phyloP scores from a whole-genome alignment of 2,329 filamentous ascomycete species.

The Ascochyta lentis region DNA sequence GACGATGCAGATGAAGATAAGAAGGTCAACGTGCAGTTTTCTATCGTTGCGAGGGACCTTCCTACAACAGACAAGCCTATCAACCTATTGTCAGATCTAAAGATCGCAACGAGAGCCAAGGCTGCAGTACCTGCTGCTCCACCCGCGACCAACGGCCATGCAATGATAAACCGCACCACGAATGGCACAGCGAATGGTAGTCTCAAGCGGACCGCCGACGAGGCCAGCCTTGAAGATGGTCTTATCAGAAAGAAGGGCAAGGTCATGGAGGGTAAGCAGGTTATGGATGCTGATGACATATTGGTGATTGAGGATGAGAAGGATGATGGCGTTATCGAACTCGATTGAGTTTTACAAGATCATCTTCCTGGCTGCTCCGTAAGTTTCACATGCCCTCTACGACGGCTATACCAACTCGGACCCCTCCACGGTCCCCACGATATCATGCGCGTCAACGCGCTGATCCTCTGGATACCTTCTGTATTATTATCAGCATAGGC shows the following conservation, averaged over 20 bases:
- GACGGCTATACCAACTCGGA: background rate
- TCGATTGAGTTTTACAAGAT: conserved; percentile 28
- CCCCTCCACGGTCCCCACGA: background rate
- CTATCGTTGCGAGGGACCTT: conserved; percentile 64
- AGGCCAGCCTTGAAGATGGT: conserved; percentile 49
- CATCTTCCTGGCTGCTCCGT: background rate
- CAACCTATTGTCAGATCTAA: conserved; percentile 54
- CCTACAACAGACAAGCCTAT: conserved; percentile 61
- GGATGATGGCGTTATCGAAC: conserved; percentile 46
- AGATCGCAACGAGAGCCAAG: conserved; percentile 58
- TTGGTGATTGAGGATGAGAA: conserved; percentile 45
- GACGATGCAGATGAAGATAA: conserved; percentile 80
- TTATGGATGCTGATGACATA: conserved; percentile 40
- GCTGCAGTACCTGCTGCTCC: conserved; percentile 20
- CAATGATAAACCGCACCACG: conserved; percentile 21
- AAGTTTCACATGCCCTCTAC: background rate
- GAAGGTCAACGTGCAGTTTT: conserved; percentile 80
- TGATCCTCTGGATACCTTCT: conserved; percentile 2
- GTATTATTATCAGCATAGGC: conserved; percentile 24
- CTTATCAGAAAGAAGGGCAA: conserved; percentile 50
- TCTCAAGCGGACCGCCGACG: conserved; percentile 54
- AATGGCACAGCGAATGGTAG: conserved; percentile 35
- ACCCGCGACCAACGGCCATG: conserved; percentile 39
- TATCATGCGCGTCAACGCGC: conserved; percentile 2
- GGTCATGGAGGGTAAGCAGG: conserved; percentile 39